These are phyloP conservation scores for Penicillium sp. DNA, from an alignment of 2,329 filamentous ascomycete species.

Conservation along the genomic window DNA sequence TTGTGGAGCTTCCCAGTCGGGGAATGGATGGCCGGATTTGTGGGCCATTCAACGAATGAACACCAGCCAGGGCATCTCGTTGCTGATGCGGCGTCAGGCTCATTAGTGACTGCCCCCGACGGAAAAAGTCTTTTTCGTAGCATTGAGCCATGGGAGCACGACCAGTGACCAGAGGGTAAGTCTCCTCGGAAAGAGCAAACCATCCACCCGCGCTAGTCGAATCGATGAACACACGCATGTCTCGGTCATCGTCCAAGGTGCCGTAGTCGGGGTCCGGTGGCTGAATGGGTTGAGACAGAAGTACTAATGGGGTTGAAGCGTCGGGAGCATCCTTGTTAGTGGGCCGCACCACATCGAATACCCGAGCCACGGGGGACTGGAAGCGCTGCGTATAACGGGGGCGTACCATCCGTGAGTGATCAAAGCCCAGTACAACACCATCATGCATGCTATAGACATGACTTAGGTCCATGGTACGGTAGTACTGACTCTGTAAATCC, in stretches of 20 bases:
- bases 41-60: conserved; percentile 61
- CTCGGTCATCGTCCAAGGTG: conserved; percentile 50
- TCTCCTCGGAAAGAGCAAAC: conserved; percentile 87
- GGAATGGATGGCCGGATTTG: conserved; percentile 43
- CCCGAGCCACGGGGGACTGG: conserved; percentile 75
- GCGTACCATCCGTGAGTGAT: conserved; percentile 59
- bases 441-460: conserved; percentile 89
- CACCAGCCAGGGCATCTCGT: conserved; percentile 67
- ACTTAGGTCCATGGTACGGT: conserved; percentile 74
- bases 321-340: conserved; percentile 65
- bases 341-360: conserved; percentile 84
- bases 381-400: conserved; percentile 69
- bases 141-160: conserved; percentile 60
- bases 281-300: conserved; percentile 81
- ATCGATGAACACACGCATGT: conserved; percentile 77
- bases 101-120: conserved; percentile 38
- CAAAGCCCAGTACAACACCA: conserved; percentile 78
- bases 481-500: conserved; percentile 83
- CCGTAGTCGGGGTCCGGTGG: conserved; percentile 50
- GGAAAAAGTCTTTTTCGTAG: conserved; percentile 54
- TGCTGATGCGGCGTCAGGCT: conserved; percentile 49
- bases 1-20: conserved; percentile 44
- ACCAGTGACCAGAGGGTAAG: conserved; percentile 82
- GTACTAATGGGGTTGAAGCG: conserved; percentile 66
- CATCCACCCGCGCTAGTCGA: conserved; percentile 82